Conservation (phyloP, 2,329 filamentous ascomycete genomes). For the Nemania abortiva region DNA sequence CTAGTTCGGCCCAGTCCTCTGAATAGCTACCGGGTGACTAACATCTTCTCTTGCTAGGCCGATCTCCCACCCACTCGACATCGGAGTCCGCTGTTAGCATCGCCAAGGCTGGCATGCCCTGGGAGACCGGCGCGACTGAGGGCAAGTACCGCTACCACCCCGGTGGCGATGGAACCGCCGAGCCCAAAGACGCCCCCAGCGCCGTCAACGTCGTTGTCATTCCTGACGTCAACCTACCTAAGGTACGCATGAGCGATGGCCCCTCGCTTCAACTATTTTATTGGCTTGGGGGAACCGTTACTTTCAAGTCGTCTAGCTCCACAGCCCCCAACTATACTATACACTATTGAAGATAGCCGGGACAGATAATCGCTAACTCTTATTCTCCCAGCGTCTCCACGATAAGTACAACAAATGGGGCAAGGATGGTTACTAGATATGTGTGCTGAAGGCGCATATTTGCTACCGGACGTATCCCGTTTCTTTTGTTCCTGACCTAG, state of each 20-base stretch:
- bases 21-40: background rate
- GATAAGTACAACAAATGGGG: constrained; percentile 99
- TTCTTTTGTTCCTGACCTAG: constrained; percentile 38
- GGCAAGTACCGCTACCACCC: constrained; percentile 86
- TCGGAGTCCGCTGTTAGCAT: constrained; percentile 84
- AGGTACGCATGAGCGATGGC: constrained; percentile 65
- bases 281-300: background rate
- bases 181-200: constrained; percentile 90
- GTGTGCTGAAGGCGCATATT: constrained; percentile 27
- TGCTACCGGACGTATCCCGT: constrained; percentile 28
- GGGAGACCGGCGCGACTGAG: constrained; percentile 76
- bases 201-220: constrained; percentile 95
- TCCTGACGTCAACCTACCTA: constrained; percentile 91
- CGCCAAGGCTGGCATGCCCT: constrained; percentile 85
- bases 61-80: constrained; percentile 84
- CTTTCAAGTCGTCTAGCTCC: background rate
- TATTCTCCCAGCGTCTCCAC: constrained; percentile 77
- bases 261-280: background rate
- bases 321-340: background rate
- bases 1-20: background rate
- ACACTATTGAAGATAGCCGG: background rate
- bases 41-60: constrained; percentile 59
- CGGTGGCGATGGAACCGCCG: constrained; percentile 80
- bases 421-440: constrained; percentile 77
- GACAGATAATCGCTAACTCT: constrained; percentile 19